Evolutionary conservation across 2,329 filamentous ascomycete species (phyloP).

Genomic region (Exutisphaerella laricina): DNA sequence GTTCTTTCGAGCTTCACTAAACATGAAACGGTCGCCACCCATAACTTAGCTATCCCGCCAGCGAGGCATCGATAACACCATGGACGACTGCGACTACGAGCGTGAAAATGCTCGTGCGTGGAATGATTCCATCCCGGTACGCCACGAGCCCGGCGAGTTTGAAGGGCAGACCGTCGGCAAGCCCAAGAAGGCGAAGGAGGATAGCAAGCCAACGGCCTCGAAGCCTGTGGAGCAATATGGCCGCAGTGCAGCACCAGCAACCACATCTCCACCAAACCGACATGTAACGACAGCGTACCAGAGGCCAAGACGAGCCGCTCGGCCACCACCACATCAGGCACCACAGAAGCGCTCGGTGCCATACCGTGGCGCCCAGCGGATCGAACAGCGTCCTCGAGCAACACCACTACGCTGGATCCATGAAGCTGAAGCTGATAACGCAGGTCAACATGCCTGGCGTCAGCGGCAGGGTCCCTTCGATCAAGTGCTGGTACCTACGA

Average conservation of each 20-base stretch:
- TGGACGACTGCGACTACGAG: slow-evolving; percentile 16
- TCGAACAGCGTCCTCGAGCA: neutral
- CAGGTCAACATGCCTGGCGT: slow-evolving; percentile 20
- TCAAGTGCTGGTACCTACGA: slow-evolving; percentile 20
- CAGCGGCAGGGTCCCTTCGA: slow-evolving; percentile 9
- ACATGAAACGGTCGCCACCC: no score
- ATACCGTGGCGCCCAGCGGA: neutral
- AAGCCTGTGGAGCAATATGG: neutral
- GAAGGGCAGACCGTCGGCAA: neutral
- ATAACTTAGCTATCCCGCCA: no score
- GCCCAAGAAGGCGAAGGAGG: neutral
- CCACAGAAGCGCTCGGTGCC: neutral
- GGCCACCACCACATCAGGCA: neutral
- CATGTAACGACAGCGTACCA: neutral
- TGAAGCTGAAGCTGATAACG: slow-evolving; percentile 11
- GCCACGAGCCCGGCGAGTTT: neutral
- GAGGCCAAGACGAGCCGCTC: neutral
- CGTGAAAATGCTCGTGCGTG: slow-evolving; percentile 16
- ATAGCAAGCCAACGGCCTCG: neutral
- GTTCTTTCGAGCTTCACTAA: no score
- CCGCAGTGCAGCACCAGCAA: neutral
- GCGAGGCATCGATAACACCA: neutral
- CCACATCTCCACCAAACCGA: neutral
- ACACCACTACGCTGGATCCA: neutral
- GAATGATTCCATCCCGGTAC: slow-evolving; percentile 7